These are phyloP conservation scores for Zasmidium cellare DNA, from an alignment of 2,329 filamentous ascomycete species.

Conservation along the genomic window DNA sequence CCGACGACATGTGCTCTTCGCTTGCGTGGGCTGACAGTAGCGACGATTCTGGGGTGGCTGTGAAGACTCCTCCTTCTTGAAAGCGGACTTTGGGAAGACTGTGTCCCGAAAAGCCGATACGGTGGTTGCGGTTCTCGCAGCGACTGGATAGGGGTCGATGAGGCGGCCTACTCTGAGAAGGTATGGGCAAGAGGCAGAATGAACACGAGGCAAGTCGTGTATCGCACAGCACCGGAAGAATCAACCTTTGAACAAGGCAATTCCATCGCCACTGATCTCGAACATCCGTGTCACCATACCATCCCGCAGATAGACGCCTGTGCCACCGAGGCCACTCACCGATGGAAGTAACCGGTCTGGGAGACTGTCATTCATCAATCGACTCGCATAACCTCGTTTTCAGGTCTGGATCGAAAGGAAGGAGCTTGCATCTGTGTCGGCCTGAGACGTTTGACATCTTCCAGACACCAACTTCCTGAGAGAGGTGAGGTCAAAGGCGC, in stretches of 20 bases:
- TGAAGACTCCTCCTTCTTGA: too few species aligned
- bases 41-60: background rate
- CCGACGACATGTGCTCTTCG: slow-evolving; percentile 2
- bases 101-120: too few species aligned
- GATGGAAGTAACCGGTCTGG: background rate
- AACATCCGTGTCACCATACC: background rate
- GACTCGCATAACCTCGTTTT: too few species aligned
- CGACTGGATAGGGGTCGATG: too few species aligned
- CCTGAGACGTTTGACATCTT: background rate
- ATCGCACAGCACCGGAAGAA: background rate
- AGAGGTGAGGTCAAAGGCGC: background rate
- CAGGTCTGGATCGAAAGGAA: too few species aligned
- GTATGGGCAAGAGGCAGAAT: too few species aligned
- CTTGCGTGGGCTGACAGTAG: background rate
- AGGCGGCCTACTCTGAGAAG: too few species aligned
- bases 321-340: background rate
- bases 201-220: background rate
- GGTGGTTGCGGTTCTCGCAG: background rate
- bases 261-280: background rate
- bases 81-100: too few species aligned
- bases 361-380: background rate
- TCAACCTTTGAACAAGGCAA: background rate
- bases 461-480: background rate
- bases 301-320: background rate
- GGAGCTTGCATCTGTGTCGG: background rate